Conservation (phyloP, 2,329 filamentous ascomycete species). For the Colletotrichum aenigma region DNA sequence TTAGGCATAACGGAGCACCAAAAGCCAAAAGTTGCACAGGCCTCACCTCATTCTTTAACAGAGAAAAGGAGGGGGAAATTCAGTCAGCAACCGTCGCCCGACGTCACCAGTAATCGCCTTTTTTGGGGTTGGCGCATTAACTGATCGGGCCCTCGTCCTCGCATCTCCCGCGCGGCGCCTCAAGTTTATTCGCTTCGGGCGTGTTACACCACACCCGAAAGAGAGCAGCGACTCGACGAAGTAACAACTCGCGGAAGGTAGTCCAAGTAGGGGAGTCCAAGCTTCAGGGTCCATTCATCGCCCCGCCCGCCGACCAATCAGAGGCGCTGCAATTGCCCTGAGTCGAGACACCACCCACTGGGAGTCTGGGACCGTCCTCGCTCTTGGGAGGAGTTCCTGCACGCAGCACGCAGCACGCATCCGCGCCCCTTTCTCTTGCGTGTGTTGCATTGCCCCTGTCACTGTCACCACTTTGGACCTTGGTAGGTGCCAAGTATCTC, state of each 20-base stretch:
- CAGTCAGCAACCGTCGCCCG: background rate
- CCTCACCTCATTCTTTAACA: background rate
- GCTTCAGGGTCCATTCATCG: conserved; percentile 15
- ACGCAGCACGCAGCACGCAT: background rate
- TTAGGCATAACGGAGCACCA: background rate
- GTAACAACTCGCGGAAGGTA: too few species aligned
- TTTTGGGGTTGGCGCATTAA: background rate
- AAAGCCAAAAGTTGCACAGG: background rate
- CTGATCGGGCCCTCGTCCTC: background rate
- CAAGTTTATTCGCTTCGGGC: conserved; percentile 10
- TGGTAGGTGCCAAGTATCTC: background rate
- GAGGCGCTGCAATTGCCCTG: background rate
- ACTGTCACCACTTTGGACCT: background rate
- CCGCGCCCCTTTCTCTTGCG: background rate
- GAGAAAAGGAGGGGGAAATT: background rate
- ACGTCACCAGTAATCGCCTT: background rate
- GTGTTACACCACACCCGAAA: background rate
- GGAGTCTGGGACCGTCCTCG: background rate
- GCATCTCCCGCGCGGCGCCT: conserved; percentile 4
- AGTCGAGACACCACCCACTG: background rate
- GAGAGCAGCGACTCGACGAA: background rate
- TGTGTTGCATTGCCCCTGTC: background rate
- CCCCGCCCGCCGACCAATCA: background rate
- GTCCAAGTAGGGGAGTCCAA: background rate
- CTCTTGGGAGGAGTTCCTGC: background rate